Conservation (phyloP, 73 alveolate species). For the Paramecium sonneborni region DNA sequence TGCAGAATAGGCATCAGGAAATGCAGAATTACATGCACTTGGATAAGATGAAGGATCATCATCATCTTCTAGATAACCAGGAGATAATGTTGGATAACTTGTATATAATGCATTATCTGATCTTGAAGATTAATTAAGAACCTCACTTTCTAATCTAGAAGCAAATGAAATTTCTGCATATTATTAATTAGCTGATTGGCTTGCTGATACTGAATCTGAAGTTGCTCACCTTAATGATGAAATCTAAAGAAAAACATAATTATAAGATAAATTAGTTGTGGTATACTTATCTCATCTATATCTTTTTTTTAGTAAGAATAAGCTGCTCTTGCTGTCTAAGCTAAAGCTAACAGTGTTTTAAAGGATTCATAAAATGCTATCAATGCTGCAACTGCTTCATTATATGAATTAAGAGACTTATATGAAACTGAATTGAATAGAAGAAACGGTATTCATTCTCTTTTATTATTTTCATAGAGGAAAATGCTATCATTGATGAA, state of each 20-base stretch:
- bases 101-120: conserved; percentile 40
- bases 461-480: neutral
- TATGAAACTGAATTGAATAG: conserved; percentile 21
- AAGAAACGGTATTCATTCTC: neutral
- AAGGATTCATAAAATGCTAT: conserved; percentile 46
- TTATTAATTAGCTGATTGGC: conserved; percentile 48
- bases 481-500: conserved; percentile 55
- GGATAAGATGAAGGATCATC: neutral
- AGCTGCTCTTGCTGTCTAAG: conserved; percentile 57
- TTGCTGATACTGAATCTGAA: conserved; percentile 43
- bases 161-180: conserved; percentile 33
- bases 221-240: conserved; percentile 23
- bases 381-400: conserved; percentile 6
- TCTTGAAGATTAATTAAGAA: conserved; percentile 34
- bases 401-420: neutral
- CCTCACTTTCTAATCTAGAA: neutral
- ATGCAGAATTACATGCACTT: conserved; percentile 54
- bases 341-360: conserved; percentile 30
- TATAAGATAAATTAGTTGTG: conserved; percentile 46
- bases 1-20: conserved; percentile 45
- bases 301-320: conserved; percentile 13
- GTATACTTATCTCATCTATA: neutral
- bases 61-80: neutral
- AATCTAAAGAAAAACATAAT: conserved; percentile 19
- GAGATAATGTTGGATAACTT: conserved; percentile 43